Conservation (phyloP, 2,329 filamentous ascomycete genomes). For the Monilinia vaccinii-corymbosi region DNA sequence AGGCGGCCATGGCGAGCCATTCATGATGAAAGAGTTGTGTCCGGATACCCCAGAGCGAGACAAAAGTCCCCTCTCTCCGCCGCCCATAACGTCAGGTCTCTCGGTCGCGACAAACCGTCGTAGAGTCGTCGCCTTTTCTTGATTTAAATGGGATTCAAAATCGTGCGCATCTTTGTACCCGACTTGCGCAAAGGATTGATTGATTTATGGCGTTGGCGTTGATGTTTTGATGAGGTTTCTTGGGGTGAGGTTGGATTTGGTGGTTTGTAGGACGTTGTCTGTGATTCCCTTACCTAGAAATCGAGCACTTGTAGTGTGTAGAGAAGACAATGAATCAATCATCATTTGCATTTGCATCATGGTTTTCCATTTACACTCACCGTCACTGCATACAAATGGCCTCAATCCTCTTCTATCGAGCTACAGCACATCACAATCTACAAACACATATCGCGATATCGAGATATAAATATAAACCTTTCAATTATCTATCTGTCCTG, state of each 20-base stretch:
- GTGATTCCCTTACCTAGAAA: slow-evolving; percentile 9
- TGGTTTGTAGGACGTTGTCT: slow-evolving; percentile 11
- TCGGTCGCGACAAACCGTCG: slow-evolving; percentile 21
- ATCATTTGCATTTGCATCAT: neutral
- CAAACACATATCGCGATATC: neutral
- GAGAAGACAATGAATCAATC: slow-evolving; percentile 6
- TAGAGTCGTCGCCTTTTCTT: slow-evolving; percentile 19
- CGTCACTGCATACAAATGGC: neutral
- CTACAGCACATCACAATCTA: neutral
- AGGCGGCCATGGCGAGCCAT: slow-evolving; percentile 52
- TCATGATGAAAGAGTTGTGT: slow-evolving; percentile 20
- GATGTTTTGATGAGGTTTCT: slow-evolving; percentile 7
- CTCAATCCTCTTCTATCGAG: neutral
- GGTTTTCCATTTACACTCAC: neutral
- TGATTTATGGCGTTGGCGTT: slow-evolving; percentile 8
- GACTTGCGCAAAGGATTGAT: slow-evolving; percentile 11
- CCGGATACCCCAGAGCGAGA: slow-evolving; percentile 21
- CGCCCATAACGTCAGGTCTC: slow-evolving; percentile 11
- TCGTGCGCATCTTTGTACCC: slow-evolving; percentile 8
- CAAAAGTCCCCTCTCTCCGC: slow-evolving; percentile 19
- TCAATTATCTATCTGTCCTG: neutral
- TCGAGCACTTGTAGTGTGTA: slow-evolving; percentile 7
- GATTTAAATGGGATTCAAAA: slow-evolving; percentile 17
- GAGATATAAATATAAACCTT: neutral
- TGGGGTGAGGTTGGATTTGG: slow-evolving; percentile 6